A percentile compares a stretch with the other conserved stretches of the same genome.
phyloP scores from a whole-genome alignment of 1,284 basidiomycete genomes.

The Apiotrichum brassicae region DNA sequence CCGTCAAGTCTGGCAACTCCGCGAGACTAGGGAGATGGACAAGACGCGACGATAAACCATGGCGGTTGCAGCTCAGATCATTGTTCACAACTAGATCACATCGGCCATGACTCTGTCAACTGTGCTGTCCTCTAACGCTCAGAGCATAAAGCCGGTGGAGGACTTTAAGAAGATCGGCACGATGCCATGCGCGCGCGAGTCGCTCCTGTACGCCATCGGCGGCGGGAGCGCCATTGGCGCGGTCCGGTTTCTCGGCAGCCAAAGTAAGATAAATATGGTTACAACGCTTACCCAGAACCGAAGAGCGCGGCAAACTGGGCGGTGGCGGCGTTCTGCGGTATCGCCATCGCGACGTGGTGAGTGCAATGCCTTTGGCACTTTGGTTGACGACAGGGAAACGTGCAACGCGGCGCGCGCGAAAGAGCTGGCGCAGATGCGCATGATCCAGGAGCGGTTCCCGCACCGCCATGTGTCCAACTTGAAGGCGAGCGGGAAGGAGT shows the following conservation, averaged over 20 bases:
- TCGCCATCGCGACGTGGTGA: slow-evolving; percentile 35
- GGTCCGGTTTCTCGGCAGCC: slow-evolving; percentile 36
- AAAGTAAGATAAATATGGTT: slow-evolving; percentile 29
- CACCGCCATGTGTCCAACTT: slow-evolving; percentile 45
- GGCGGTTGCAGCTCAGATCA: too few species aligned
- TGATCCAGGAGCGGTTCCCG: slow-evolving; percentile 43
- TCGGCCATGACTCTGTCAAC: too few species aligned
- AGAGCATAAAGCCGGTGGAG: slow-evolving; percentile 8
- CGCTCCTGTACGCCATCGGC: slow-evolving; percentile 43
- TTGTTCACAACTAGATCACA: too few species aligned
- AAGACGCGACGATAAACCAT: too few species aligned
- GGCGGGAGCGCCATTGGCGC: slow-evolving; percentile 39
- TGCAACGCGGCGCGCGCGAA: slow-evolving; percentile 9
- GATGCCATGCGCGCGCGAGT: slow-evolving; percentile 41
- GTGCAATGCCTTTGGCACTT: slow-evolving; percentile 14
- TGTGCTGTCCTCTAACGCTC: slow-evolving; percentile 2
- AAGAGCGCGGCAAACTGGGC: slow-evolving; percentile 37
- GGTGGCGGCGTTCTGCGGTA: slow-evolving; percentile 35
- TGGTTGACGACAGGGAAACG: not conserved
- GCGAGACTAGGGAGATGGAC: too few species aligned
- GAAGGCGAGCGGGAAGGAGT: slow-evolving; percentile 16
- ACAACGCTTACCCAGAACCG: not conserved
- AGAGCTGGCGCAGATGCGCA: slow-evolving; percentile 38
- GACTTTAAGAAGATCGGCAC: slow-evolving; percentile 32
- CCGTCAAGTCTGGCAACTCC: too few species aligned